These are phyloP conservation scores for Ustilago trichophora DNA, from an alignment of 1,284 basidiomycete species.

Conservation along the genomic window DNA sequence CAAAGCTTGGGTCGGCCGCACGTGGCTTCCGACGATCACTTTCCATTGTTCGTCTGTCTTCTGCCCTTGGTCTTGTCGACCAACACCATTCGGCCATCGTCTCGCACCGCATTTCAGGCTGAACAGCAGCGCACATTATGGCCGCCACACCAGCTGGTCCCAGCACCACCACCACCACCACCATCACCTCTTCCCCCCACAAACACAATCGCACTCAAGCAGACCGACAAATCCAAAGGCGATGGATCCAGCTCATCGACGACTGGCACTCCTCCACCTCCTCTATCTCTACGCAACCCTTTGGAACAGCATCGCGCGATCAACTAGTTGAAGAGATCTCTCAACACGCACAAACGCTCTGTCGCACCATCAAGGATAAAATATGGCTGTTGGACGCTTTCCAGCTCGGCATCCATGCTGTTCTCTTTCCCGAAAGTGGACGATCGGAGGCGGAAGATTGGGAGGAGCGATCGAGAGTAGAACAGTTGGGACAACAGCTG, in stretches of 20 bases:
- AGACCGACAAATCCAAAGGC: constrained; percentile 6
- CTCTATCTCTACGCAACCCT: background rate
- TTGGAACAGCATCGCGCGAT: constrained; percentile 3
- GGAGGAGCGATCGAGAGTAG: background rate
- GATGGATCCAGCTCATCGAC: constrained; percentile 40
- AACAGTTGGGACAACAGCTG: constrained; percentile 32
- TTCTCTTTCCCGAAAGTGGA: constrained; percentile 4
- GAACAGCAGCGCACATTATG: too few species aligned
- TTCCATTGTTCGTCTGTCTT: too few species aligned
- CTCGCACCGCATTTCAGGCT: too few species aligned
- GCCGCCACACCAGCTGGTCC: too few species aligned
- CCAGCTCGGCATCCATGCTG: constrained; percentile 25
- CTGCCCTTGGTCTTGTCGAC: too few species aligned
- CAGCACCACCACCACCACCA: too few species aligned
- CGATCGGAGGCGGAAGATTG: background rate
- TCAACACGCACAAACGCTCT: constrained; percentile 24
- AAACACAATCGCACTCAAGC: too few species aligned
- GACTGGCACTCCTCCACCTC: constrained; percentile 9
- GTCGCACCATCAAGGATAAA: constrained; percentile 15
- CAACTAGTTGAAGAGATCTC: constrained; percentile 33
- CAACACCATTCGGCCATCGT: too few species aligned
- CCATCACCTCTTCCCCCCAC: too few species aligned
- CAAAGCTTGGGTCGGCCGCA: too few species aligned
- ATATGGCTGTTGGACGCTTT: constrained; percentile 32
- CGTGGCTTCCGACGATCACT: too few species aligned